These are phyloP conservation scores for Circinella minor DNA, from an alignment of 371 early-diverging fungal species.

Conservation along the genomic window DNA sequence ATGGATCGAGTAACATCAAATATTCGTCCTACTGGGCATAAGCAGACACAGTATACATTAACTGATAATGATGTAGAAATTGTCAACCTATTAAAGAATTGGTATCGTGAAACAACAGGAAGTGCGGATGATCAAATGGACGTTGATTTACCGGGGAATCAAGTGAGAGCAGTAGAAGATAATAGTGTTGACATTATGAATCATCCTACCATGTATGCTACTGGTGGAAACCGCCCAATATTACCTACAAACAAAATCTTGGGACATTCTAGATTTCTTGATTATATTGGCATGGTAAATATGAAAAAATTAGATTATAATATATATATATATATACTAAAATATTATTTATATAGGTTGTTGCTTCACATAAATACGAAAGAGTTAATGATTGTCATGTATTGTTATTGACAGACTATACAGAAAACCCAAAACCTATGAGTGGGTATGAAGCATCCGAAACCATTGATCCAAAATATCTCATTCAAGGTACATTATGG, in stretches of 20 bases:
- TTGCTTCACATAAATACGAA: neutral
- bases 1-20: neutral
- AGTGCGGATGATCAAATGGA: neutral
- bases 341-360: neutral
- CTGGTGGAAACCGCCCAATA: neutral
- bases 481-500: conserved; percentile 30
- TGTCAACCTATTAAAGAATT: neutral
- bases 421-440: conserved; percentile 20
- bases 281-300: conserved; percentile 5
- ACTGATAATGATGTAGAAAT: neutral
- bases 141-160: neutral
- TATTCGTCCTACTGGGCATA: neutral
- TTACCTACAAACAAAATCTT: neutral
- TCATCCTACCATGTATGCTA: neutral
- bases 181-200: neutral
- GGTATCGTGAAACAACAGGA: neutral
- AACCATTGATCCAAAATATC: conserved; percentile 7
- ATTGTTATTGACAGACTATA: conserved; percentile 34
- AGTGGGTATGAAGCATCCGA: neutral
- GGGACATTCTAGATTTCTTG: neutral
- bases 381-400: neutral
- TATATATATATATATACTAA: conserved; percentile 5
- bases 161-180: neutral
- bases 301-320: no score
- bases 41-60: neutral